These are phyloP conservation scores for Incumbomyces delicatus DNA, from an alignment of 2,329 filamentous ascomycete species.

Conservation along the genomic window DNA sequence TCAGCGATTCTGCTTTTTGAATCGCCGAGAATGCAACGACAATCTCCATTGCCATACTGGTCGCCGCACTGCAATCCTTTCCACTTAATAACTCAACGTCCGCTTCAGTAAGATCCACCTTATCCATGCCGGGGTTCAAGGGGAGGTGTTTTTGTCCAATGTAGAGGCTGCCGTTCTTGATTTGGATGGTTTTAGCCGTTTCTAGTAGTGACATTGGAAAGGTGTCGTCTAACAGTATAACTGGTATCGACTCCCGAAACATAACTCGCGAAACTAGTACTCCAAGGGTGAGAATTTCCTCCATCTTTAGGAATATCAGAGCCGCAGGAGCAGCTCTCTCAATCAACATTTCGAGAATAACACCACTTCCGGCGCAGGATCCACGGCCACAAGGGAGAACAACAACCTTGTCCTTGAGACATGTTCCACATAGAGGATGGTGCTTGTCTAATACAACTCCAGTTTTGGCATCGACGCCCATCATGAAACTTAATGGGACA, in stretches of 20 bases:
- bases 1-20: constrained; percentile 25
- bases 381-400: constrained; percentile 39
- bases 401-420: constrained; percentile 27
- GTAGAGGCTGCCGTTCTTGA: too few species aligned
- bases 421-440: constrained; percentile 30
- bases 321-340: constrained; percentile 30
- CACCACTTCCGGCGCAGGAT: constrained; percentile 38
- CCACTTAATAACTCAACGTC: constrained; percentile 26
- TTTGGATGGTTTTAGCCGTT: constrained; percentile 7
- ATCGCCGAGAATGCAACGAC: constrained; percentile 30
- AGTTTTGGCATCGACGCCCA: constrained; percentile 32
- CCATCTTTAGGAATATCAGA: constrained; percentile 33
- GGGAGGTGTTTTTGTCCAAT: too few species aligned
- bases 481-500: constrained; percentile 37
- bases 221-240: constrained; percentile 23
- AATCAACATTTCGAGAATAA: constrained; percentile 37
- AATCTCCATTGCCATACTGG: constrained; percentile 31
- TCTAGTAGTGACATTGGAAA: background rate
- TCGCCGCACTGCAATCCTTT: constrained; percentile 25
- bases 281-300: constrained; percentile 38
- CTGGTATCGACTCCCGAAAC: constrained; percentile 32
- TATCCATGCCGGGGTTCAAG: constrained; percentile 10
- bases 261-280: constrained; percentile 36
- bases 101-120: constrained; percentile 9
- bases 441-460: constrained; percentile 36